Conservation (phyloP, 108 stramenopile species). For the Discostella pseudostelligera region DNA sequence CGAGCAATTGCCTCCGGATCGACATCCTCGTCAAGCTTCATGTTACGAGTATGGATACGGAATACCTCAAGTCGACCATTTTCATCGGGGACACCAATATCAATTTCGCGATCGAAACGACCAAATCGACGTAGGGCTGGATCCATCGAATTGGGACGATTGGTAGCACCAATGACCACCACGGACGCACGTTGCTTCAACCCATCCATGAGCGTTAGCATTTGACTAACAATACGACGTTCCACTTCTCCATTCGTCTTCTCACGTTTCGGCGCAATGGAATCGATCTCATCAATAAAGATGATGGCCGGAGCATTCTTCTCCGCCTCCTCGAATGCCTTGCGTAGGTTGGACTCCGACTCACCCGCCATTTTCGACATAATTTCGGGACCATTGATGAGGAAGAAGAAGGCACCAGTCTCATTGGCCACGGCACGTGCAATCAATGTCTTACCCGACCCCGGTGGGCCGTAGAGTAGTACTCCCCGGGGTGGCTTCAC, state of each 20-base stretch:
- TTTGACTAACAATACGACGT: conserved; percentile 96
- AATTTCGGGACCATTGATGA: conserved; percentile 99
- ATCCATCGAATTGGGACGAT: conserved; percentile 95
- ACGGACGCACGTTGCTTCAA: conserved; percentile 94
- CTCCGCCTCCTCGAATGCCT: conserved; percentile 98
- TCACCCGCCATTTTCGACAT: conserved; percentile 99
- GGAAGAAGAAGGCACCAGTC: conserved; percentile 99
- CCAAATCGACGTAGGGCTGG: conserved; percentile 98
- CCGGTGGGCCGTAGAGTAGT: conserved; percentile 99
- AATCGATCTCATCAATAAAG: conserved; percentile 99
- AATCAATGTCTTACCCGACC: conserved; percentile 98
- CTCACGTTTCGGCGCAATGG: conserved; percentile 99
- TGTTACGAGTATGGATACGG: conserved; percentile 99
- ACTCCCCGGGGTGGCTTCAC: conserved; percentile 99
- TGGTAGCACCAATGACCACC: conserved; percentile 98
- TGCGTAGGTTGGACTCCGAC: conserved; percentile 96
- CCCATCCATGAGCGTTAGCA: conserved; percentile 99
- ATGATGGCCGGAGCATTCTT: conserved; percentile 99
- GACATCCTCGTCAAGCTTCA: conserved; percentile 99
- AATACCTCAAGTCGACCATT: conserved; percentile 99
- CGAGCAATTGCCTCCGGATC: conserved; percentile 96
- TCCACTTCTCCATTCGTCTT: conserved; percentile 99
- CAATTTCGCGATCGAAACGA: conserved; percentile 99
- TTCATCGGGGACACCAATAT: conserved; percentile 99
- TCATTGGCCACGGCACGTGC: conserved; percentile 99